Conservation (phyloP, 179 eudicot genomes). For the Drosera spatulata region DNA sequence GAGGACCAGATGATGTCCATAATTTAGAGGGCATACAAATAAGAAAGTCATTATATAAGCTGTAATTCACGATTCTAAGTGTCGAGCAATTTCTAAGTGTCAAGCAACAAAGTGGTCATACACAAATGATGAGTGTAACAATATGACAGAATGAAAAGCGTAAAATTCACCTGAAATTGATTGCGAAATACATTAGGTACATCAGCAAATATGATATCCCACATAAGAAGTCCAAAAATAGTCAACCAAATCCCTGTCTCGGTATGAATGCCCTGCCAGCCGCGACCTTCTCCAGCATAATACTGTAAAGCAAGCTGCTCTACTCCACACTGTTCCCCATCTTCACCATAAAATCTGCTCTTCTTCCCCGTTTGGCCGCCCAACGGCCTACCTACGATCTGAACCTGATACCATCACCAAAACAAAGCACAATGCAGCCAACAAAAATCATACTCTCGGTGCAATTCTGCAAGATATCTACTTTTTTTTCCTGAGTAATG, state of each 20-base stretch:
- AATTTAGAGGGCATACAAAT: no score
- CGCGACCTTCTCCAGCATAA: slow-evolving; percentile 89
- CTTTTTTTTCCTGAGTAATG: no score
- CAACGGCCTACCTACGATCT: slow-evolving; percentile 78
- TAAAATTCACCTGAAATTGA: slow-evolving; percentile 62
- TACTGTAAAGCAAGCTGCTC: slow-evolving; percentile 86
- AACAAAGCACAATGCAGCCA: no score
- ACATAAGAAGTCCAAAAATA: slow-evolving; percentile 86
- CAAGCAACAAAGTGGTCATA: no score
- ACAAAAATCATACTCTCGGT: no score
- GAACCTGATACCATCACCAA: slow-evolving; percentile 33
- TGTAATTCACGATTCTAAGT: no score
- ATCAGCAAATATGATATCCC: slow-evolving; percentile 84
- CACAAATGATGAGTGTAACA: no score
- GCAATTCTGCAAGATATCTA: no score
- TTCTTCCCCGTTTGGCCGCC: slow-evolving; percentile 53
- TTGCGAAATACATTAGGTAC: slow-evolving; percentile 75
- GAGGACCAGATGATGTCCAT: no score
- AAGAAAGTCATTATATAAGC: no score
- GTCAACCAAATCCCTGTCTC: slow-evolving; percentile 97
- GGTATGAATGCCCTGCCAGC: slow-evolving; percentile 92
- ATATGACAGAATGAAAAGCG: neutral
- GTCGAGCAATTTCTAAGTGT: no score
- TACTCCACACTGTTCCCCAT: slow-evolving; percentile 91
- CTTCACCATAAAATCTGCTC: slow-evolving; percentile 84